Evolutionary conservation across 2,329 filamentous ascomycete species (phyloP), one percentile per base, ranked within the genome.

Genomic region (Cordyceps pruinosa): DNA sequence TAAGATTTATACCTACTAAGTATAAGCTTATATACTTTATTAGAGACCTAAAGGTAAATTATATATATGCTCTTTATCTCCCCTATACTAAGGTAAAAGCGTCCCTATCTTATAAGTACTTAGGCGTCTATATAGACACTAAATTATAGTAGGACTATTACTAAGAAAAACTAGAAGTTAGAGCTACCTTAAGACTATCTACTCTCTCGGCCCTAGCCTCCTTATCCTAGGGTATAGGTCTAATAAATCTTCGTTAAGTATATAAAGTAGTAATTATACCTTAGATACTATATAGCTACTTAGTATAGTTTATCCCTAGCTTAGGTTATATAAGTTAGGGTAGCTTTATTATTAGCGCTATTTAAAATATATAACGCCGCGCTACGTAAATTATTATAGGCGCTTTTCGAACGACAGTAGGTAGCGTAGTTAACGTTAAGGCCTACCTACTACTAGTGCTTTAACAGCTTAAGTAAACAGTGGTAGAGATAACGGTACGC

Each of bases 341-440:
- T 10, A 58, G 51, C 50, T 51, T 53, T 2, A 61, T 61, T 49
- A 51, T 58, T 23, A 58, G 42, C n/a, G 58, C 56, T 17, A 60
- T 62, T 35, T 34, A 39, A 44, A 58, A 47, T 21, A 63, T 66
- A 34, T 63, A 68, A 39, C 56, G 58, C 46, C 60, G 63, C 26
- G 66, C 65, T 3, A 63, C 61, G 41, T 60, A 66, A 57, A 65
- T 63, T 34, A 66, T 66, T 57, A 66, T 63, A 8, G 60, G 64
- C 34, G 65, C 61, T 45, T 66, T 65, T 47, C 61, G 58, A n/a
- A 65, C 61, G 26, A 65, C 62, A 15, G 61, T 64, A 17, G 60
- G 60, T 9, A 59, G 54, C 9, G 60, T 60, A 19, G 60, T 67
- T 25, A 64, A 67, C 21, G 59, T 67, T 12, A 64, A 66, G 58